Evolutionary conservation across 2,329 filamentous ascomycete genomes (phyloP), one percentile per base, ranked within the genome.

Genomic region (Colletotrichum lindemuthianum): DNA sequence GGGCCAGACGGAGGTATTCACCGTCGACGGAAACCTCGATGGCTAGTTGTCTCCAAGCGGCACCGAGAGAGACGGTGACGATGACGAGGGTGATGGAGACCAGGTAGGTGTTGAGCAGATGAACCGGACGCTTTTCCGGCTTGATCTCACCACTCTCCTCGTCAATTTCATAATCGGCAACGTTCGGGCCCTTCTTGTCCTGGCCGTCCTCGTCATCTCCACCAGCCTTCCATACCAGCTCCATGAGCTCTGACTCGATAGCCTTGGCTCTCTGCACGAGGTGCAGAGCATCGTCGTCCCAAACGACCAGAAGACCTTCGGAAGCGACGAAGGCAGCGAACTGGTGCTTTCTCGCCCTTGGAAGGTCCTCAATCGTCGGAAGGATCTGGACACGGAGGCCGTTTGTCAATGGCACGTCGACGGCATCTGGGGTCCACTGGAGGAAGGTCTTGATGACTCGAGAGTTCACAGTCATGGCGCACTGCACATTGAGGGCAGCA

Each of bases 381-480:
- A 93, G 76, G 65, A 94, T 90, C 76, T 93, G 91, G 13, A 93
- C 86, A 41, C 89, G 85, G n/a, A 93, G 84, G 16, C 90, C 90
- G 73, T 93, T 92, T 79, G 88, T 88, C 56, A 94, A 77, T 1
- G 91, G 91, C 10, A 94, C 90, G 70, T 93, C 90, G 16, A 90
- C 84, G 2, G 90, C 90, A 63, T 91, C 86, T 2, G 90, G 90
- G 2, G 88, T 88, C 86, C 87, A 92, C 60, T 89, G 84, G 8
- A 94, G 80, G 70, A 93, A 93, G 0, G 90, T 90, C 78, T 91
- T 92, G 77, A 94, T 92, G 64, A 93, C 89, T 68, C 90, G 81
- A 0, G 91, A 93, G 74, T 92, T 93, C 67, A 93, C 88, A 0
- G 91, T 94, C 89, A 94, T 92, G 54, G 90, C 90, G 71, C 88